Conservation (phyloP, 2,329 filamentous ascomycete species). For the Nothophoma quercina region DNA sequence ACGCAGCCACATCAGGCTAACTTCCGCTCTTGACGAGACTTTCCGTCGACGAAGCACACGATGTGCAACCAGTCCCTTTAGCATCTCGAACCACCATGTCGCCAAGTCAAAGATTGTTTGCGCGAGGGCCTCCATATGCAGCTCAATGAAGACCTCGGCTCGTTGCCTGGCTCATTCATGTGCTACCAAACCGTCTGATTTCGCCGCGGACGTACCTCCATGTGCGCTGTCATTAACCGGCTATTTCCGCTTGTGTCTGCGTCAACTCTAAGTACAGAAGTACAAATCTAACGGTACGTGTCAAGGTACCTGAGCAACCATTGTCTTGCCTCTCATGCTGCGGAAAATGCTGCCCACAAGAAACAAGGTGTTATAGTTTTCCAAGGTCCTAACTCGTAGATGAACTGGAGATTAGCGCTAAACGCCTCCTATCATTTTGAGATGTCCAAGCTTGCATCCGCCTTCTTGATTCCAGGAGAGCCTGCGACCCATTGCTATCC, state of each 20-base stretch:
- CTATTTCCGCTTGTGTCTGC: constrained; percentile 2
- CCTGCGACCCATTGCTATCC: no score
- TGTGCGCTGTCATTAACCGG: constrained; percentile 9
- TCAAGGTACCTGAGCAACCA: neutral
- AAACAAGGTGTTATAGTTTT: no score
- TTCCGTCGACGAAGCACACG: neutral
- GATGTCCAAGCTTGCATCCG: no score
- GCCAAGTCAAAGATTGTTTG: neutral
- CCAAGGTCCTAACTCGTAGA: no score
- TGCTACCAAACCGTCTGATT: neutral
- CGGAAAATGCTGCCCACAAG: no score
- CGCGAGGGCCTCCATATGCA: neutral
- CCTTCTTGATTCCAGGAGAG: no score
- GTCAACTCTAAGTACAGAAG: neutral
- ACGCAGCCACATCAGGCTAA: constrained; percentile 4
- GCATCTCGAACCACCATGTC: neutral
- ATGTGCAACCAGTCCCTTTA: neutral
- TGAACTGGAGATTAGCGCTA: no score
- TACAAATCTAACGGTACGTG: neutral
- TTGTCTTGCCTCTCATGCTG: neutral
- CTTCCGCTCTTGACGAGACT: neutral
- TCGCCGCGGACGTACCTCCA: constrained; percentile 1
- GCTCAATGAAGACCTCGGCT: constrained; percentile 4
- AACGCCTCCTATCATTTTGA: no score
- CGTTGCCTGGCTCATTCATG: neutral